A percentile compares a stretch with the other conserved stretches of the same genome.
Evolutionary conservation across 1,284 basidiomycete genomes (phyloP).

Genomic region (Sanghuangporus baumii): DNA sequence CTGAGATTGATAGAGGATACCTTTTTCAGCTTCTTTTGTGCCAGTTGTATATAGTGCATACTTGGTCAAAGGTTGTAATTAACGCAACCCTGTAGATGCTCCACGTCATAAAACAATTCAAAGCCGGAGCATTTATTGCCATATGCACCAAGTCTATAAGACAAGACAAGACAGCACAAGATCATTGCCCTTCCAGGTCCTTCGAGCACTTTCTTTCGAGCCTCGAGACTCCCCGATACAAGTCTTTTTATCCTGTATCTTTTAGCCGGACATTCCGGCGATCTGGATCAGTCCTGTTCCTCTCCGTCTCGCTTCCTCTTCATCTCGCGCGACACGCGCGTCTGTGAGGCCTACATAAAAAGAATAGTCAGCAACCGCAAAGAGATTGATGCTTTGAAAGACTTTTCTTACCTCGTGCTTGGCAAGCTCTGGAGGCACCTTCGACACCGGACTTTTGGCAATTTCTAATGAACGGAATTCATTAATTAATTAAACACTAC

Average conservation of each 20-base stretch:
- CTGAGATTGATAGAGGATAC: no score
- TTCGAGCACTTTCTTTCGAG: not conserved
- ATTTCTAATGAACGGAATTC: conserved; percentile 54
- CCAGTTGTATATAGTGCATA: not conserved
- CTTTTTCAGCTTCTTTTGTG: not conserved
- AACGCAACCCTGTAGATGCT: not conserved
- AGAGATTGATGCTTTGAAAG: not conserved
- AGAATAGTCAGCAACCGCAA: not conserved
- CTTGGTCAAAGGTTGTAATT: not conserved
- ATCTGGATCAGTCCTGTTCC: conserved; percentile 45
- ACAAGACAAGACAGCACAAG: not conserved
- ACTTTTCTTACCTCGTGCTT: conserved; percentile 57
- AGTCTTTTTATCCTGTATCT: not conserved
- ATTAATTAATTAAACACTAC: not conserved
- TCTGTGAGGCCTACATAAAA: conserved; percentile 56
- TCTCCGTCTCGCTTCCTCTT: conserved; percentile 82
- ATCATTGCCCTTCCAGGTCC: not conserved
- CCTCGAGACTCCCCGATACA: not conserved
- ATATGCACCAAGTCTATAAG: not conserved
- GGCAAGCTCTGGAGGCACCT: conserved; percentile 80
- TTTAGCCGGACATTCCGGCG: not conserved
- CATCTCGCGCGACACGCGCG: conserved; percentile 86
- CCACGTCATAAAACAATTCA: not conserved
- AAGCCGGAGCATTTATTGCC: not conserved
- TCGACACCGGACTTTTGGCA: conserved; percentile 88